A percentile compares a stretch with the other conserved stretches of the same genome.
Evolutionary conservation across 2,329 filamentous ascomycete genomes (phyloP).

Genomic region (Sclerotinia nivalis): DNA sequence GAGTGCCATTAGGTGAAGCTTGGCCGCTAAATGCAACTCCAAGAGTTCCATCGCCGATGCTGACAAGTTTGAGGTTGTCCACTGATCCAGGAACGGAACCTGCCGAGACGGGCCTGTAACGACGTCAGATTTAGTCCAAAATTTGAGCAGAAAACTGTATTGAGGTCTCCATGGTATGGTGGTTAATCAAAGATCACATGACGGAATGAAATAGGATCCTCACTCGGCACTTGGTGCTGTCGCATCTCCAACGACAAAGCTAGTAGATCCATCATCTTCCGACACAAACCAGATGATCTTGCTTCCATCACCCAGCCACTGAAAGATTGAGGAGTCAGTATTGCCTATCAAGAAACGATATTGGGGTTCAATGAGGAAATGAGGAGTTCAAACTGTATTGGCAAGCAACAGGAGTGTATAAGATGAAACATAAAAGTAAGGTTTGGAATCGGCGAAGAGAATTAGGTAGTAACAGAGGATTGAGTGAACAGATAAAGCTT

Average conservation of each 20-base stretch:
- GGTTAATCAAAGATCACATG: not conserved
- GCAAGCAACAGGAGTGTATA: too few relatives aligned
- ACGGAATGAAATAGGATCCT: conserved; percentile 12
- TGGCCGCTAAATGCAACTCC: conserved; percentile 31
- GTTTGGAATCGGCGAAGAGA: too few relatives aligned
- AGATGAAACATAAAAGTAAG: too few relatives aligned
- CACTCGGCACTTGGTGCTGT: conserved; percentile 30
- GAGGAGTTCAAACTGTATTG: too few relatives aligned
- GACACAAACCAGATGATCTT: conserved; percentile 32
- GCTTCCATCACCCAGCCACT: conserved; percentile 34
- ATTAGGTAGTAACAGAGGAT: too few relatives aligned
- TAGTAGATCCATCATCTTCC: conserved; percentile 36
- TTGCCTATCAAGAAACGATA: too few relatives aligned
- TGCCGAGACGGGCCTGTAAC: conserved; percentile 28
- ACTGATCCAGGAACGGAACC: conserved; percentile 33
- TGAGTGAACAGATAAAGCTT: too few relatives aligned
- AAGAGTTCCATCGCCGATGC: conserved; percentile 28
- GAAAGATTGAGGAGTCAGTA: too few relatives aligned
- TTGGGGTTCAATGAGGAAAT: too few relatives aligned
- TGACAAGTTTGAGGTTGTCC: conserved; percentile 33
- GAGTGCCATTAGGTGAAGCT: conserved; percentile 32
- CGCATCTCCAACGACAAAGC: conserved; percentile 33
- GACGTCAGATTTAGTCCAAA: conserved; percentile 19
- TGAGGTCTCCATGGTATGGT: too few relatives aligned
- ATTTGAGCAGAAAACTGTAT: not conserved